Evolutionary conservation across 2,329 filamentous ascomycete genomes (phyloP).

Genomic region (Colletotrichum viniferum): DNA sequence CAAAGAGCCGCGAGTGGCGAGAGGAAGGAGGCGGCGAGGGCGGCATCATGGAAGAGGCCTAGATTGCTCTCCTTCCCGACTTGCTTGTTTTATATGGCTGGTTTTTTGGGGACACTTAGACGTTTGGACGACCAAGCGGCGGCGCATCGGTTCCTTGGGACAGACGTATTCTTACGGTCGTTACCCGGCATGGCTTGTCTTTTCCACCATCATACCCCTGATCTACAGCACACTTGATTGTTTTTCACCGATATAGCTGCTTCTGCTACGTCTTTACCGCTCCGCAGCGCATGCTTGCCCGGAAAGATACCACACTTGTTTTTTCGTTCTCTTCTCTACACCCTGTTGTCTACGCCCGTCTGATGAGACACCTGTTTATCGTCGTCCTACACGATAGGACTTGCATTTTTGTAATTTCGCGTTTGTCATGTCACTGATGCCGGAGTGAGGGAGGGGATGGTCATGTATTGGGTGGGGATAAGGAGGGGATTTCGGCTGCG

Average conservation of each 20-base stretch:
- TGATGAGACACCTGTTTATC: not conserved
- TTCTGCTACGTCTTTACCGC: constrained; percentile 14
- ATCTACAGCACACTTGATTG: constrained; percentile 11
- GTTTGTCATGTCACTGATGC: constrained; percentile 14
- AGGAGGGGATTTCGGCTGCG: not conserved
- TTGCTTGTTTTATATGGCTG: constrained; percentile 15
- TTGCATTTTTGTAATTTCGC: constrained; percentile 9
- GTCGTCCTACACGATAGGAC: not conserved
- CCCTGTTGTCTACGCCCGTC: not conserved
- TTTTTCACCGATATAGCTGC: constrained; percentile 11
- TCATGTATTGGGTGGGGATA: not conserved
- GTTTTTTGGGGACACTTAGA: not conserved
- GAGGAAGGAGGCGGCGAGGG: constrained; percentile 80
- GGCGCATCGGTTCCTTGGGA: constrained; percentile 14
- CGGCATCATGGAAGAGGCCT: constrained; percentile 66
- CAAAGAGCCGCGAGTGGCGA: constrained; percentile 88
- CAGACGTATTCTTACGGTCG: constrained; percentile 6
- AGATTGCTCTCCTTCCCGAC: constrained; percentile 23
- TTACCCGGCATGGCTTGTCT: constrained; percentile 10
- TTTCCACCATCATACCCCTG: constrained; percentile 19
- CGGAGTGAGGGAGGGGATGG: constrained; percentile 5
- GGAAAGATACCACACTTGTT: constrained; percentile 22
- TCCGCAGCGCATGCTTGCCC: constrained; percentile 19
- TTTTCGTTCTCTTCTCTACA: constrained; percentile 6
- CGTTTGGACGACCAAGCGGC: not conserved